Conservation (phyloP, 1,284 basidiomycete species). For the Irpex lacteus region DNA sequence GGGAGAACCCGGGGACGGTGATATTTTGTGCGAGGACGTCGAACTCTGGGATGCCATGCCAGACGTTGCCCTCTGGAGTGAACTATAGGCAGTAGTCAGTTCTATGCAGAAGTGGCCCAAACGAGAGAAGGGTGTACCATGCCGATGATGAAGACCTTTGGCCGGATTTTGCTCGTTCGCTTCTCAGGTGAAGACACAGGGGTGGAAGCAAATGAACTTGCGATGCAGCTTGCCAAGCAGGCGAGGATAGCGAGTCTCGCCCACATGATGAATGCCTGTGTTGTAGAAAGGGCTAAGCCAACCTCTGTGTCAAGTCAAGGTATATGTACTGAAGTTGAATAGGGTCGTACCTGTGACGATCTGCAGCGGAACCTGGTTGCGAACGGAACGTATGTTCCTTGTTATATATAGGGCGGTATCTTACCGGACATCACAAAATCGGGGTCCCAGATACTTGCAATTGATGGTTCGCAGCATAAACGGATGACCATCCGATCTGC, state of each 20-base stretch:
- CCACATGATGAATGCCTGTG: background rate
- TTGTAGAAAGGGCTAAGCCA: background rate
- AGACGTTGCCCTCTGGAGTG: conserved; percentile 13
- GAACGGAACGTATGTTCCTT: too few species aligned
- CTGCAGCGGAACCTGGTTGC: background rate
- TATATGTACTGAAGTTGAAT: too few species aligned
- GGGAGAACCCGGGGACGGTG: conserved; percentile 38
- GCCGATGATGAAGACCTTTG: background rate
- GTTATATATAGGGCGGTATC: too few species aligned
- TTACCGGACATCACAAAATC: too few species aligned
- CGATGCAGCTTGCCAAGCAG: background rate
- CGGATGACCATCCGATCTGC: too few species aligned
- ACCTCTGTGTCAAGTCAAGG: background rate
- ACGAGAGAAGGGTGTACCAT: background rate
- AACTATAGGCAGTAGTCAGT: conserved; percentile 9
- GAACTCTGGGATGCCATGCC: conserved; percentile 25
- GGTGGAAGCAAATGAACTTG: background rate
- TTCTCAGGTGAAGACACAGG: background rate
- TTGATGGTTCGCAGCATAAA: too few species aligned
- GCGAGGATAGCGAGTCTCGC: background rate
- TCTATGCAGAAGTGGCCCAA: background rate
- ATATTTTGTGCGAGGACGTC: conserved; percentile 33
- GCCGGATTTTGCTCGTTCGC: background rate
- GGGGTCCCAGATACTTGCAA: too few species aligned
- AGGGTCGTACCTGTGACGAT: background rate